Conservation (phyloP, 1,284 basidiomycete species). For the Heterobasidion occidentale region DNA sequence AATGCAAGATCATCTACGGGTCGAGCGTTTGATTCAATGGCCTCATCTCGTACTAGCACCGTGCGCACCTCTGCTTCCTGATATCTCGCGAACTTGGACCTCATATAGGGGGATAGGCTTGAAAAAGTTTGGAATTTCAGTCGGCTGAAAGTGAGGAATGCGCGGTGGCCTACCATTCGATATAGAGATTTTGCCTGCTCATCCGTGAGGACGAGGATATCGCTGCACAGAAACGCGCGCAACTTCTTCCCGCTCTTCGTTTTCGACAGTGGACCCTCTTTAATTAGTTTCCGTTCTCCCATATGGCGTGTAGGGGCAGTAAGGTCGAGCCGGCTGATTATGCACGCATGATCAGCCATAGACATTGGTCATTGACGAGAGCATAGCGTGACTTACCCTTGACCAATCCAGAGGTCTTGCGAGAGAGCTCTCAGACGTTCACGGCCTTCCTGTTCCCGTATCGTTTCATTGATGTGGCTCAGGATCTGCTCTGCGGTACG, state of each 20-base stretch:
- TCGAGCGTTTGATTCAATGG: not conserved
- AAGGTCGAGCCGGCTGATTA: constrained; percentile 71
- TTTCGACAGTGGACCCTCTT: constrained; percentile 75
- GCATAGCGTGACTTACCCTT: constrained; percentile 50
- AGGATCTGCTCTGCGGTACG: constrained; percentile 68
- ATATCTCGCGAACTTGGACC: constrained; percentile 47
- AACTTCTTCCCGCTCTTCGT: constrained; percentile 80
- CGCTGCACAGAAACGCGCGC: constrained; percentile 71
- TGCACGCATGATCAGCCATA: not conserved
- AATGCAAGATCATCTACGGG: constrained; percentile 56
- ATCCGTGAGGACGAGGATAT: constrained; percentile 76
- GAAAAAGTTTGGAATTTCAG: constrained; percentile 1
- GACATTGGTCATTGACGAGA: not conserved
- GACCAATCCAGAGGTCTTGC: constrained; percentile 78
- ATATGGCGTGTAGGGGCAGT: constrained; percentile 81
- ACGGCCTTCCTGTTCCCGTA: constrained; percentile 76
- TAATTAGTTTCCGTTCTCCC: constrained; percentile 69
- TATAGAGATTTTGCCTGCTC: constrained; percentile 62
- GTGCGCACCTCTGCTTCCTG: constrained; percentile 36
- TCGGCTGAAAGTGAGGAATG: not conserved
- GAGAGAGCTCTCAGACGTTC: constrained; percentile 70
- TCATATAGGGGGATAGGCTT: constrained; percentile 66
- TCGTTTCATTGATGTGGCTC: constrained; percentile 80
- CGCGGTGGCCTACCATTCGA: constrained; percentile 55
- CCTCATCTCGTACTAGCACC: no score